Evolutionary conservation across 2,329 filamentous ascomycete species (phyloP).

Genomic region (Fusarium sp.): DNA sequence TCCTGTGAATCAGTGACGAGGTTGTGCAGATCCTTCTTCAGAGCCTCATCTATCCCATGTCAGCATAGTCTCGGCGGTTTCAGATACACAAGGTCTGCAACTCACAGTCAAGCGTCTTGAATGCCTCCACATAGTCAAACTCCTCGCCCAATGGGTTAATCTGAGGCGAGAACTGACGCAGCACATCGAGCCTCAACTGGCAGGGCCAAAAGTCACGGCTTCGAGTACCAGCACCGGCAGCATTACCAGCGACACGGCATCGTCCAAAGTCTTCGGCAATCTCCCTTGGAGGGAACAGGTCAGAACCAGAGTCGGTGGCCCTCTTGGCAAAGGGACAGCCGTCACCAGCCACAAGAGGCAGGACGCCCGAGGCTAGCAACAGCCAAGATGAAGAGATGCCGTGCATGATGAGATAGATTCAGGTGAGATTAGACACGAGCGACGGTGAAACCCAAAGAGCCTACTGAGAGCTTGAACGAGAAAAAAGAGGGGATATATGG

Average conservation of each 20-base stretch:
- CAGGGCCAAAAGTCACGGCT: constrained; percentile 83
- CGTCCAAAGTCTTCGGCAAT: constrained; percentile 36
- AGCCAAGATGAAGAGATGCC: constrained; percentile 18
- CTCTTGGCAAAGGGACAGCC: constrained; percentile 38
- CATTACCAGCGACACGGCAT: constrained; percentile 48
- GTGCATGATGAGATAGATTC: constrained; percentile 23
- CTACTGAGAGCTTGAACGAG: background rate
- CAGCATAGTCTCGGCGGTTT: constrained; percentile 41
- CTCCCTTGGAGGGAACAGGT: constrained; percentile 21
- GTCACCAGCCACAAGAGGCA: constrained; percentile 28
- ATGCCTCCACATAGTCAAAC: constrained; percentile 79
- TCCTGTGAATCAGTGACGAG: constrained; percentile 84
- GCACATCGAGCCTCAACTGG: constrained; percentile 74
- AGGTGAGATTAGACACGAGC: background rate
- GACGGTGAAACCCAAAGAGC: background rate
- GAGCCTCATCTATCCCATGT: constrained; percentile 53
- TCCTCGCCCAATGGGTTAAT: constrained; percentile 74
- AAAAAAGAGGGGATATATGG: constrained; percentile 9
- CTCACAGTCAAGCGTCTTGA: constrained; percentile 73
- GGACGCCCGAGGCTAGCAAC: constrained; percentile 33
- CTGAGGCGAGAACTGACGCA: constrained; percentile 75
- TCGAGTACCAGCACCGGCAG: constrained; percentile 72
- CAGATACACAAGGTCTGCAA: constrained; percentile 28
- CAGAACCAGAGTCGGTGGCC: background rate
- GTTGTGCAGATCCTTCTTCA: constrained; percentile 79